phyloP scores from a whole-genome alignment of 2,329 filamentous ascomycete genomes.

The Monilinia polystroma region DNA sequence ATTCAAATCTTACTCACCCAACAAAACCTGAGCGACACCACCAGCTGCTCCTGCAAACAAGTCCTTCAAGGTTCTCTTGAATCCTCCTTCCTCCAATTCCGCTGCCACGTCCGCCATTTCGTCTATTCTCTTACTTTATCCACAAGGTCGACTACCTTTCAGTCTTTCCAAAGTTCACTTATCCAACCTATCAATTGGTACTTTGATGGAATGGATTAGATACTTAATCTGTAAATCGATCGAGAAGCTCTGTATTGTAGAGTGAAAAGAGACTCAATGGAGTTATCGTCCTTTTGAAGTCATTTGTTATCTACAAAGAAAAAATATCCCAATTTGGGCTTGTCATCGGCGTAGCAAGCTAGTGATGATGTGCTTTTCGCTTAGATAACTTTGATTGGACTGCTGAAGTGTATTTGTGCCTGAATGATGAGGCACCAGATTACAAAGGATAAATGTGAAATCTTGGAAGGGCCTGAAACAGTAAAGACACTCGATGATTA shows the following conservation, averaged over 20 bases:
- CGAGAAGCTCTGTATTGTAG: background rate
- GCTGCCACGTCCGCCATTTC: slow-evolving; percentile 39
- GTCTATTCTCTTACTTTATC: slow-evolving; percentile 18
- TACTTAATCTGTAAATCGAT: background rate
- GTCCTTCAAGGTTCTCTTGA: slow-evolving; percentile 62
- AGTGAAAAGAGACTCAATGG: background rate
- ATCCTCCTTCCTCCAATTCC: slow-evolving; percentile 38
- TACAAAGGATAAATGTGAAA: background rate
- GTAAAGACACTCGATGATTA: background rate
- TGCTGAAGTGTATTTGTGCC: background rate
- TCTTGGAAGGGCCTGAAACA: background rate
- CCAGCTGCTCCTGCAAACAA: slow-evolving; percentile 87
- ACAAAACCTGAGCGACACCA: slow-evolving; percentile 87
- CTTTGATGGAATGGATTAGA: background rate
- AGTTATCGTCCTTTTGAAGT: background rate
- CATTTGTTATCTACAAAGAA: slow-evolving; percentile 19
- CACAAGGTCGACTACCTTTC: background rate
- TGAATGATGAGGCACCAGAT: background rate
- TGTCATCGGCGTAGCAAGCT: slow-evolving; percentile 17
- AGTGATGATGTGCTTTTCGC: slow-evolving; percentile 21
- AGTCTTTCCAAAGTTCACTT: background rate
- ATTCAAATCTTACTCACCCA: slow-evolving; percentile 62
- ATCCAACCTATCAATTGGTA: background rate
- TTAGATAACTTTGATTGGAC: slow-evolving; percentile 6
- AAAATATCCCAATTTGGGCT: slow-evolving; percentile 10